Base-by-base conservation (phyloP, 2,329 filamentous ascomycete species). In the Cytospora mali region DNA sequence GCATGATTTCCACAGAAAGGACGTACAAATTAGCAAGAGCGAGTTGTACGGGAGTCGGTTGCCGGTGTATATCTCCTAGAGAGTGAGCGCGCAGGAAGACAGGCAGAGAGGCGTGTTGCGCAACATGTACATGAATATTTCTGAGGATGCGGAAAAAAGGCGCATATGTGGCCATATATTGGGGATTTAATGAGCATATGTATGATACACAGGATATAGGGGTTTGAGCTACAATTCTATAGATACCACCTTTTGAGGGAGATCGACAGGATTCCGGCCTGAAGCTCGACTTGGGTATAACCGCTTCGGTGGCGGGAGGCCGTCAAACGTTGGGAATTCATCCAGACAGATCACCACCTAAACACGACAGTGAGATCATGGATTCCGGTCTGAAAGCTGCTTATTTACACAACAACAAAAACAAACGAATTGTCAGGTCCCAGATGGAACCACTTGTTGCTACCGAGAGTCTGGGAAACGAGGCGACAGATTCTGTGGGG, bases 1-100 rank as follows among this genome's bases (percentile, higher is more conserved):
- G 64, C 83, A 86, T 67, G 81, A 86, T 67, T 85, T 86, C 58
- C 75, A 84, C 69, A 82, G 81, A 68, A 75, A 78, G 63, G 84
- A 86, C 61, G 74, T 81, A 11, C 81, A 84, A 70, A 70, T 82
- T 3, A 73, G 79, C 51, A 83, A 84, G 71, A 82, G 80, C 64
- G 82, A 85, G 71, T 71, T 85, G 5, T 68, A 80, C 35, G 83
- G 82, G 2, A 85, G 79, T 66, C 77, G 84, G 5, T 76, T 86
- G 75, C 82, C 83, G 0, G 81, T 86, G 11, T 86, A 82, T 64
- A 81, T 86, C 67, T 74, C 78, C n/a, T 78, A 64, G 29, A 48
- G 3, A 18, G 51, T 27, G 9, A 2, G 28, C 11, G 10, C 39
- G 33, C 28, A n/a, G n/a, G n/a, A n/a, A n/a, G n/a, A n/a, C n/a